Percentiles rank a stretch among this genome's conserved stretches.
These are phyloP conservation scores for Sporormia fimetaria DNA, from an alignment of 495 filamentous ascomycete genomes.

Conservation along the genomic window DNA sequence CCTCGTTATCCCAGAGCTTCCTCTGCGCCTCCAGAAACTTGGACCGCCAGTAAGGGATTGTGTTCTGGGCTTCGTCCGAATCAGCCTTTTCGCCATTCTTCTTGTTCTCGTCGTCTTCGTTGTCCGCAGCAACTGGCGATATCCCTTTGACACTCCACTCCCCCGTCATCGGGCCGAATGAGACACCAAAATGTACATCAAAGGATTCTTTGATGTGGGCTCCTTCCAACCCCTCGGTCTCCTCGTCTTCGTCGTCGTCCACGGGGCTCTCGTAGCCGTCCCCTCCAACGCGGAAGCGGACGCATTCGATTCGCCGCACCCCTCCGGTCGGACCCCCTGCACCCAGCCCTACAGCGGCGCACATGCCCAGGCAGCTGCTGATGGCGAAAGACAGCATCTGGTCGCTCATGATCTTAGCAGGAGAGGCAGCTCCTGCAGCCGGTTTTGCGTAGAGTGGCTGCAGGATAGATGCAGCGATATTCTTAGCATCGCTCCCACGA, in stretches of 20 bases:
- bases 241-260: constrained; percentile 26
- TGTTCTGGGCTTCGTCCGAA: constrained; percentile 24
- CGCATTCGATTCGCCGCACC: constrained; percentile 26
- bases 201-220: constrained; percentile 26
- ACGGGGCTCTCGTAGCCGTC: constrained; percentile 33
- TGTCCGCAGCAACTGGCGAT: background rate
- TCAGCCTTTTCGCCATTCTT: background rate
- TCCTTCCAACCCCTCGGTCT: constrained; percentile 5
- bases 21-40: constrained; percentile 32
- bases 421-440: constrained; percentile 6
- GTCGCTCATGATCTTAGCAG: constrained; percentile 15
- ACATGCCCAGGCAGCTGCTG: constrained; percentile 29
- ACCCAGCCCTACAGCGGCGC: constrained; percentile 24
- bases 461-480: constrained; percentile 30
- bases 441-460: constrained; percentile 18
- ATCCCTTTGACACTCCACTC: constrained; percentile 28
- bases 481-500: constrained; percentile 32
- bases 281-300: constrained; percentile 26
- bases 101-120: background rate
- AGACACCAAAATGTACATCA: constrained; percentile 27
- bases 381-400: constrained; percentile 27
- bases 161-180: constrained; percentile 24
- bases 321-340: constrained; percentile 25
- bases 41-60: constrained; percentile 32
- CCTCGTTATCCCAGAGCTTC: constrained; percentile 43